These are phyloP conservation scores for Xylaria sp. DNA, from an alignment of 2,329 filamentous ascomycete genomes.

Conservation along the genomic window DNA sequence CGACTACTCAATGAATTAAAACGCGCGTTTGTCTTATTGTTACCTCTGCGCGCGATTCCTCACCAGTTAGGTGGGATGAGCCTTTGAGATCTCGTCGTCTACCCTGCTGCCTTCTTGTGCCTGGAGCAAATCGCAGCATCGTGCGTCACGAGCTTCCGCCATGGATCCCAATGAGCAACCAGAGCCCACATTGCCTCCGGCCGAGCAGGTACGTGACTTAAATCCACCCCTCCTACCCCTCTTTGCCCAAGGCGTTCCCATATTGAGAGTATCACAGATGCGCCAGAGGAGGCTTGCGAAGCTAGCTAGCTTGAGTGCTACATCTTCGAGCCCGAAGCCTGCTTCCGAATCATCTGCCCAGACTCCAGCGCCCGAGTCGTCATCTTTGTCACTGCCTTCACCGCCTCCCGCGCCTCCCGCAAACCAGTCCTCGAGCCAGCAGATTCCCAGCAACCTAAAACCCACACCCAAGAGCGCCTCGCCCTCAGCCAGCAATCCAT, in stretches of 20 bases:
- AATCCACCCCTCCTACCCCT: background rate
- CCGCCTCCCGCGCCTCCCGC: constrained; percentile 32
- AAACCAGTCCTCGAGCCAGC: constrained; percentile 37
- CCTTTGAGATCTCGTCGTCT: constrained; percentile 9
- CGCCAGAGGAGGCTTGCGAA: constrained; percentile 50
- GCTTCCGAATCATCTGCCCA: constrained; percentile 30
- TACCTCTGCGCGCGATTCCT: background rate
- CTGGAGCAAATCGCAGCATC: constrained; percentile 16
- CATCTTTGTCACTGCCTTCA: constrained; percentile 20
- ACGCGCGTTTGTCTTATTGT: background rate
- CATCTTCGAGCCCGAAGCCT: constrained; percentile 39
- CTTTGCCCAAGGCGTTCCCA: background rate
- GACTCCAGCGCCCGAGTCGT: constrained; percentile 29
- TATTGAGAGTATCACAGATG: constrained; percentile 45
- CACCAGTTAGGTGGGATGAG: constrained; percentile 21
- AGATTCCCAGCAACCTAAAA: constrained; percentile 33
- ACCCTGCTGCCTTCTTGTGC: constrained; percentile 1
- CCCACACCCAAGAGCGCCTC: constrained; percentile 39
- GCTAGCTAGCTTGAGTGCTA: constrained; percentile 40
- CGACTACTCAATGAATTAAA: background rate
- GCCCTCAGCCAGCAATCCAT: constrained; percentile 51
- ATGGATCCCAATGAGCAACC: constrained; percentile 50
- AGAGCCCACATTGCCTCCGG: constrained; percentile 49
- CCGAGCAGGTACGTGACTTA: constrained; percentile 48
- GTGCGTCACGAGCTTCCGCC: constrained; percentile 14